Base-by-base conservation (phyloP, 2,329 filamentous ascomycete species). In the Teratosphaeria epicoccoides region DNA sequence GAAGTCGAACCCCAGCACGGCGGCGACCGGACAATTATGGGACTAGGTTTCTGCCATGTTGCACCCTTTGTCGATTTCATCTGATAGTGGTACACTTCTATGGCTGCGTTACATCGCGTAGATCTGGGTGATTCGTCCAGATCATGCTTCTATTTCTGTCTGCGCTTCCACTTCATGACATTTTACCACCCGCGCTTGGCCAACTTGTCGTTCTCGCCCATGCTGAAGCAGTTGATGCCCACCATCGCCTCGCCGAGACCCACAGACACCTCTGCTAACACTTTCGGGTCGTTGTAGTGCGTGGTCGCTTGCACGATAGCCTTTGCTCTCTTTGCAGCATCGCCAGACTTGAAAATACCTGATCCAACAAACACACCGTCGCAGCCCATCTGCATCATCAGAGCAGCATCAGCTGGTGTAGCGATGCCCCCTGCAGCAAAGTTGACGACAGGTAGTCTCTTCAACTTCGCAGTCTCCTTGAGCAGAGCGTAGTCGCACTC, bases 311-410 rank as follows among this genome's bases (percentile, higher is more conserved):
- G 85, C 49, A 98, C 93, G 63, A 98, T 97, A 33, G 93, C 93
- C 75, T 84, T 88, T 12, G 93, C 93, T 55, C 93, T 78, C 82
- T 91, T 88, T 44, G 84, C 82, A 22, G 93, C 87, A 70, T 97
- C 85, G 17, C 91, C 91, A 4, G 83, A 88, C 81, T 97, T 97
- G 81, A 98, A 98, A 71, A 97, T 97, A 24, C 93, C 93, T 52
- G 83, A 89, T 24, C 93, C 93, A 29, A 98, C 93, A 67, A 98
- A 98, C 29, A 98, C 93, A 53, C 93, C 93, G 66, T 98, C 93
- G 67, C 93, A 97, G 55, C 93, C 93, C 58, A 98, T 76, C 77
- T 97, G 91, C 93, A 98, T 98, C 91, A 98, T 88, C 74, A 98
- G 76, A 2, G 93, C 93, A 0, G 93, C 93, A 71, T 98, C 93